Evolutionary conservation across 768 basidiomycete genomes (phyloP).

Genomic region (Termitomyces sp.): DNA sequence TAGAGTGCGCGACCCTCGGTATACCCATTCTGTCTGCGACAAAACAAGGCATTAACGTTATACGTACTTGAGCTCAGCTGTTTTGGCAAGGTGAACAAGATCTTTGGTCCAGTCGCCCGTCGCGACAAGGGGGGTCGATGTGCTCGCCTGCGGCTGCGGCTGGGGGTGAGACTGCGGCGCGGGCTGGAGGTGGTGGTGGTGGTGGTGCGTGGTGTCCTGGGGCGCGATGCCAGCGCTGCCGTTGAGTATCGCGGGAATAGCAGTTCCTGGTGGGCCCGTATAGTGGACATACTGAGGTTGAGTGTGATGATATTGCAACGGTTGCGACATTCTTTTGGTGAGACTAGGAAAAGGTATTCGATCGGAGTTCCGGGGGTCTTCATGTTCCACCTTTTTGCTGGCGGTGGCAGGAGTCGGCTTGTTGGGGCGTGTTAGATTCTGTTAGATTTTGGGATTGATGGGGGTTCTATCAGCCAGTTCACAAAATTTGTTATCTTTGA

Average conservation of each 20-base stretch:
- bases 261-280: slow-evolving; percentile 27
- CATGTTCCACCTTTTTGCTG: not conserved
- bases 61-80: slow-evolving; percentile 83
- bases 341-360: slow-evolving; percentile 25
- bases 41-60: not conserved
- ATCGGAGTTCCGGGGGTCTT: slow-evolving; percentile 42
- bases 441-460: slow-evolving; percentile 2
- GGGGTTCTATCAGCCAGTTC: no score
- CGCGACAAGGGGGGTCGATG: slow-evolving; percentile 57
- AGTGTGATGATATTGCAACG: slow-evolving; percentile 30
- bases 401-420: slow-evolving; percentile 14
- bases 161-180: slow-evolving; percentile 20
- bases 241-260: slow-evolving; percentile 19
- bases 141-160: slow-evolving; percentile 29
- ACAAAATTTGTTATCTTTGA: no score
- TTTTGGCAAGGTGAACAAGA: slow-evolving; percentile 82
- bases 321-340: slow-evolving; percentile 42
- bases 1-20: not conserved
- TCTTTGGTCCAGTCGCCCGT: slow-evolving; percentile 88
- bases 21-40: not conserved
- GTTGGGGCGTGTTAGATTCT: slow-evolving; percentile 5
- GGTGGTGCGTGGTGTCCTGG: slow-evolving; percentile 28
- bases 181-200: slow-evolving; percentile 22
- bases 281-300: slow-evolving; percentile 39
- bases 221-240: slow-evolving; percentile 24